Base-by-base conservation (phyloP, 2,329 filamentous ascomycete genomes). In the Alternaria gansuensis region DNA sequence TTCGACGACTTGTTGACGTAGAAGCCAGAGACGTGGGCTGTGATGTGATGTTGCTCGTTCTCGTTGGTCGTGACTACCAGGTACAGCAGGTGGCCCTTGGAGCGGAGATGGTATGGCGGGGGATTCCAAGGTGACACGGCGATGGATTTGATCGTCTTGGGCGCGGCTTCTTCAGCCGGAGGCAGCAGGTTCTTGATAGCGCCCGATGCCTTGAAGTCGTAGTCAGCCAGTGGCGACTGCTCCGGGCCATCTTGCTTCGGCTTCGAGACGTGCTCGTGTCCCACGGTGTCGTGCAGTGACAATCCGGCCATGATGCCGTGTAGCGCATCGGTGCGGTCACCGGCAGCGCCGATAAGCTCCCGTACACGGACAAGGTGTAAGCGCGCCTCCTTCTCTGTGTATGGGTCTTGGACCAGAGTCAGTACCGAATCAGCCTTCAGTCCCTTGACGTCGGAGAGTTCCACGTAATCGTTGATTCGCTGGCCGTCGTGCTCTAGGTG, bases 1-100 rank as follows among this genome's bases (percentile, higher is more conserved):
- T 95, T 97, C 53, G 92, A 95, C 29, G 91, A 97, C 79, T 93
- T 97, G 85, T 97, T 99, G 73, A 98, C 90, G 77, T 90, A 99
- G 83, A 99, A 99, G 21, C 95, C 95, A 13, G 93, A 93, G 50
- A 97, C 90, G 71, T 97, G 92, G 13, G 92, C 88, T 9, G 96
- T 99, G 73, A 99, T 90, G 78, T 97, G 93, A 78, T 90, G 89
- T 77, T 96, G 92, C 80, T 99, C 95, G 63, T 93, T 93, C 79
- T 99, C 95, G 69, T 92, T 94, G 57, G 93, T 98, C 14, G 90
- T 94, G 41, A 95, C 84, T 63, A 92, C 85, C 21, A 99, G 84
- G 78, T 99, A 99, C 48, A 99, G 85, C 57, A 99, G 82, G 77
- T 99, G 95, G 23, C 95, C 95, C 75, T 91, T 92, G 75, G 96